Evolutionary conservation across 345 rosid species (phyloP), one percentile per base, ranked within the genome.

Genomic region (Ceriops tagal): DNA sequence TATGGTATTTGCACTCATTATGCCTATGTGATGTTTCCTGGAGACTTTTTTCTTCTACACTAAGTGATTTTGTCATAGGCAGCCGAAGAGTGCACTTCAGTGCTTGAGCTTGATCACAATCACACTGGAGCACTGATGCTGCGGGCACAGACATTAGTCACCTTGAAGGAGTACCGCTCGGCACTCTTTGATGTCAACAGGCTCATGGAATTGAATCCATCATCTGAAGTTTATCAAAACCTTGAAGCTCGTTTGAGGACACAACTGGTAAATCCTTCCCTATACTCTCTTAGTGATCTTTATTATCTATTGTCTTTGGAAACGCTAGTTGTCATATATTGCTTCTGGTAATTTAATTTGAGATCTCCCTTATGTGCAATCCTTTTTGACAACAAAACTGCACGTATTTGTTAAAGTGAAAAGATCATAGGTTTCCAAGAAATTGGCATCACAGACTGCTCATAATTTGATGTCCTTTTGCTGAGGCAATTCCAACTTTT

Each of bases 61-160:
- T 43, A 43, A 13, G 16, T 35, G 15, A 11, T 74, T 75, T 43
- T 19, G 37, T 71, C 53, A 53, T 70, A 93, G 98, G 96, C 98
- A 2, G 97, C 95, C 46, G 92, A 84, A 62, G 98, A 93, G 64
- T 93, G 98, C 69, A 88, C 95, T 1, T 87, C 96, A 20, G 96
- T 91, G 78, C 97, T 93, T 16, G 95, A 89, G 88, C 96, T 93
- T 57, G 97, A 91, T 76, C 85, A 82, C 69, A 73, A 89, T 5
- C 98, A 93, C 66, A 84, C 91, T 6, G 98, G 98, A 53, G 98
- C 98, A 0, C 63, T 93, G 83, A 91, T 91, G 97, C 77, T 93
- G 28, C 87, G 98, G 60, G 95, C 98, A 0, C 98, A 91, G 83
- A 93, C 97, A 5, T 71, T 93, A 35, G 96, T 93, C 59, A 88